These are phyloP conservation scores for Diaporthe humulicola DNA, from an alignment of 2,329 filamentous ascomycete genomes.

Conservation along the genomic window DNA sequence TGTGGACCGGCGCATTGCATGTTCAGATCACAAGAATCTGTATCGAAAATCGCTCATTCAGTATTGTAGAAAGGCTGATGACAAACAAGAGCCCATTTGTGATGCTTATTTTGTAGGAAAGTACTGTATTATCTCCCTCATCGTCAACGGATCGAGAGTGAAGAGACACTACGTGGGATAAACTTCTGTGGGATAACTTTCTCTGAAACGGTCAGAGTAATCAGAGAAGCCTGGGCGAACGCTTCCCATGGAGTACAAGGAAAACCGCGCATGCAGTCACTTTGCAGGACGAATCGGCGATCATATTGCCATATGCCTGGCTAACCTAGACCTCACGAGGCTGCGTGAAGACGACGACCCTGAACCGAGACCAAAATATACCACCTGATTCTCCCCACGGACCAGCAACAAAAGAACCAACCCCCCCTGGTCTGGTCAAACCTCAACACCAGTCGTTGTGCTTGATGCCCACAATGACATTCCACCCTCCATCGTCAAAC, in stretches of 20 bases:
- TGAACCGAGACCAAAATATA: background rate
- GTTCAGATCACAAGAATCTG: background rate
- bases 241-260: background rate
- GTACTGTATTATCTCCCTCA: background rate
- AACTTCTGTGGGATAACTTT: background rate
- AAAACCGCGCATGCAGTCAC: background rate
- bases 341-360: background rate
- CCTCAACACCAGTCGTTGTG: constrained; percentile 7
- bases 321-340: background rate
- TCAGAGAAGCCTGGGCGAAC: no score
- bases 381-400: no score
- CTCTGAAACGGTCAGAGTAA: background rate
- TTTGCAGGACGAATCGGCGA: background rate
- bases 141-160: background rate
- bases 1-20: background rate
- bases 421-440: no score
- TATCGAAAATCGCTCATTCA: background rate
- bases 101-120: background rate
- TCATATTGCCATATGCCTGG: background rate
- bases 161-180: background rate
- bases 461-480: constrained; percentile 22
- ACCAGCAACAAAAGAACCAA: background rate
- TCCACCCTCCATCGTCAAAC: constrained; percentile 25
- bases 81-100: background rate
- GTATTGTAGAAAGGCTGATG: background rate